These are phyloP conservation scores for Colletotrichum salicis DNA, from an alignment of 2,329 filamentous ascomycete species.

Conservation along the genomic window DNA sequence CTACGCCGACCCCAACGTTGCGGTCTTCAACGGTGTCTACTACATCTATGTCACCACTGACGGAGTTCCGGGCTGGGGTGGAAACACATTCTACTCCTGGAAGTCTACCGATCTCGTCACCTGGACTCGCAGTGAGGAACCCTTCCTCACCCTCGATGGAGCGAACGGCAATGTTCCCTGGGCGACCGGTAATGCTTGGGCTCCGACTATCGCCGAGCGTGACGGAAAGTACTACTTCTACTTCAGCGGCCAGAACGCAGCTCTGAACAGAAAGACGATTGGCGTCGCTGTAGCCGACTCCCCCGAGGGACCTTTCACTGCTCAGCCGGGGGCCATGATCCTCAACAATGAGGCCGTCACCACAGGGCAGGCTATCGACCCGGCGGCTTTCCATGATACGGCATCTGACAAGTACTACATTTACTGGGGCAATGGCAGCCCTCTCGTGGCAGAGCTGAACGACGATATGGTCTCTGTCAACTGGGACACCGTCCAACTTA, in stretches of 20 bases:
- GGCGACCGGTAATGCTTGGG: slow-evolving; percentile 75
- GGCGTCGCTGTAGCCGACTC: slow-evolving; percentile 67
- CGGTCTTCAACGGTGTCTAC: slow-evolving; percentile 53
- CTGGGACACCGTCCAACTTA: slow-evolving; percentile 43
- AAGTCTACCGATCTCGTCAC: slow-evolving; percentile 54
- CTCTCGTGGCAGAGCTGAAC: slow-evolving; percentile 52
- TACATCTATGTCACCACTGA: slow-evolving; percentile 61
- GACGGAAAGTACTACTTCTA: slow-evolving; percentile 73
- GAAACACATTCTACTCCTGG: slow-evolving; percentile 60
- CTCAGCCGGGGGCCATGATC: slow-evolving; percentile 63
- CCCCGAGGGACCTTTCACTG: slow-evolving; percentile 69
- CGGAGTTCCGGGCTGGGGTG: slow-evolving; percentile 55
- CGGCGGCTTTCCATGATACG: slow-evolving; percentile 69
- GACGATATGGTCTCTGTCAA: slow-evolving; percentile 59
- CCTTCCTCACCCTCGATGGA: slow-evolving; percentile 58
- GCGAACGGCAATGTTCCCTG: slow-evolving; percentile 66
- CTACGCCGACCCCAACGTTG: slow-evolving; percentile 60
- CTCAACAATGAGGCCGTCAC: slow-evolving; percentile 59
- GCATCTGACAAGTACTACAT: slow-evolving; percentile 67
- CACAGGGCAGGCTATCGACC: slow-evolving; percentile 65
- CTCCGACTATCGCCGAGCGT: slow-evolving; percentile 69
- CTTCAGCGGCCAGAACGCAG: slow-evolving; percentile 65
- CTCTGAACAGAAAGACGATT: slow-evolving; percentile 65
- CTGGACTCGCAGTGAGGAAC: slow-evolving; percentile 53
- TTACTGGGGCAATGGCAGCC: slow-evolving; percentile 67